Percentiles rank a stretch among this genome's conserved stretches.
Conservation (phyloP, 2,329 filamentous ascomycete genomes). For the Aspergillus felis region DNA sequence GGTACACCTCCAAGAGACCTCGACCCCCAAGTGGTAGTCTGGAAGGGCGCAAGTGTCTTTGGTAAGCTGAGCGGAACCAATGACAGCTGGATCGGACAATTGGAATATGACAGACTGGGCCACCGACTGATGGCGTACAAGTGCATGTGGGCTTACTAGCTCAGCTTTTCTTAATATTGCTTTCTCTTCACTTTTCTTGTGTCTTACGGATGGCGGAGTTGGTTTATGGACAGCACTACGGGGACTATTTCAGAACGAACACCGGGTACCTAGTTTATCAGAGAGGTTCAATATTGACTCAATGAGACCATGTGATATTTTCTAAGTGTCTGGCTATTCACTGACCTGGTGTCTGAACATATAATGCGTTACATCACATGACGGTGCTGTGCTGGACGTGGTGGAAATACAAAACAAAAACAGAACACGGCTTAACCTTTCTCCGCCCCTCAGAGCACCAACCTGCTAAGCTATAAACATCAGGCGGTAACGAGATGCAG, state of each 20-base stretch:
- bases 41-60: constrained; percentile 98
- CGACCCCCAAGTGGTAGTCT: constrained; percentile 93
- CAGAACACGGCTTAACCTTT: constrained; percentile 4
- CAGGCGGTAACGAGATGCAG: constrained; percentile 27
- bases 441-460: neutral
- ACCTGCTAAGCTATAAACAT: constrained; percentile 5
- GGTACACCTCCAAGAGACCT: constrained; percentile 79
- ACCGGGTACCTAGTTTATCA: constrained; percentile 7
- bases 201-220: constrained; percentile 8
- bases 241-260: constrained; percentile 5
- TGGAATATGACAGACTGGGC: constrained; percentile 85
- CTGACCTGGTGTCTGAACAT: neutral
- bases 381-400: neutral
- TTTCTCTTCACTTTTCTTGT: constrained; percentile 7
- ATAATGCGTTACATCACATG: neutral
- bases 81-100: constrained; percentile 86
- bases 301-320: neutral
- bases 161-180: constrained; percentile 4
- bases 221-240: constrained; percentile 5
- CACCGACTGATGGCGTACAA: constrained; percentile 81
- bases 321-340: neutral
- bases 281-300: neutral
- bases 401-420: neutral
- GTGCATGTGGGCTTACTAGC: constrained; percentile 59
- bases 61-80: constrained; percentile 81